Evolutionary conservation across 148 eudicot genomes (phyloP).

Genomic region (Vaccinium corymbosum): DNA sequence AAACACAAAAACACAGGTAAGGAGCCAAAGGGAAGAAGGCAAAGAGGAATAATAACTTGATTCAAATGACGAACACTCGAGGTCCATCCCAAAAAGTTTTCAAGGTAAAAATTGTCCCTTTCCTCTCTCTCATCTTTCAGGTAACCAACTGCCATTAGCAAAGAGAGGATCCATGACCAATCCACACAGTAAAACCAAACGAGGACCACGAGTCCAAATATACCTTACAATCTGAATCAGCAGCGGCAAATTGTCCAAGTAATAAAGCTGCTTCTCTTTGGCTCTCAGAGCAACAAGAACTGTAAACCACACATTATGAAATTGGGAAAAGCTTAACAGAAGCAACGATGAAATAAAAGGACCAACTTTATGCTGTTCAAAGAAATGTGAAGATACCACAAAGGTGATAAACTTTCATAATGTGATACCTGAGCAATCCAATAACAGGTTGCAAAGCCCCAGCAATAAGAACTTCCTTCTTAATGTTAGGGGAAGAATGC

Average conservation of each 20-base stretch:
- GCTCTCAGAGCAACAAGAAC: constrained; percentile 76
- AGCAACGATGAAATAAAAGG: not conserved
- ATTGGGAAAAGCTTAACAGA: constrained; percentile 1
- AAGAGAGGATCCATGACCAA: constrained; percentile 9
- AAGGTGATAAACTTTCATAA: not conserved
- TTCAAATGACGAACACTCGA: not conserved
- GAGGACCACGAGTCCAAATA: not conserved
- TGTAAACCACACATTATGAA: constrained; percentile 28
- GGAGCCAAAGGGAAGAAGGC: not conserved
- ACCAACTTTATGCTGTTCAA: not conserved
- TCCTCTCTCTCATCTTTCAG: not conserved
- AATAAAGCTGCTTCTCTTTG: constrained; percentile 83
- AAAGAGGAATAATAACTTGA: not conserved
- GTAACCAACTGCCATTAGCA: not conserved
- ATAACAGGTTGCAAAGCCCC: constrained; percentile 98
- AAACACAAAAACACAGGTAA: not conserved
- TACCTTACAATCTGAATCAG: constrained; percentile 89
- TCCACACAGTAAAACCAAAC: not conserved
- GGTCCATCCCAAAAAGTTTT: not conserved
- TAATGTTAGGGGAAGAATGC: constrained; percentile 89
- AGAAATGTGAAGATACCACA: not conserved
- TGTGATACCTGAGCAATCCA: constrained; percentile 65
- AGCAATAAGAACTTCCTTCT: constrained; percentile 85
- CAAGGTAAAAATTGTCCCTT: not conserved
- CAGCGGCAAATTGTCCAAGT: constrained; percentile 82